Percentiles rank a stretch among this genome's conserved stretches.
phyloP scores from a whole-genome alignment of 805 yeast genomes.

The Hanseniaspora lindneri region DNA sequence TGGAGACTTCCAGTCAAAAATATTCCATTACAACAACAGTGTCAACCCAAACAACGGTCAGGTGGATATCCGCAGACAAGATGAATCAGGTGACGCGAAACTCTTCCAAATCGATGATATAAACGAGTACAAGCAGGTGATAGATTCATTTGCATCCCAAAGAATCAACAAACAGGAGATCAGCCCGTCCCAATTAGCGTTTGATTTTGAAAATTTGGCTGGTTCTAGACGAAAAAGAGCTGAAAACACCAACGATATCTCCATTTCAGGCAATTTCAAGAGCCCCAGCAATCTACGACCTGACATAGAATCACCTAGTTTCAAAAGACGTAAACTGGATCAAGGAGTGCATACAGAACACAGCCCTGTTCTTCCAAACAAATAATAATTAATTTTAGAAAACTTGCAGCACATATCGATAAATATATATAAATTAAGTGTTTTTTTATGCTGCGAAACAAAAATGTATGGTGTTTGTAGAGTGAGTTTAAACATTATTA shows the following conservation, averaged over 20 bases:
- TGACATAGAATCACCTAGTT: conserved; percentile 6
- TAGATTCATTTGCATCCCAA: conserved; percentile 4
- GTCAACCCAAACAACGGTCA: conserved; percentile 16
- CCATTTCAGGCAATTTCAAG: conserved; percentile 4
- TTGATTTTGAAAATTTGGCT: conserved; percentile 8
- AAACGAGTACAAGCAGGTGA: neutral
- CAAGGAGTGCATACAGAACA: neutral
- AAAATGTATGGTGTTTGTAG: no score
- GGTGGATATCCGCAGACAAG: conserved; percentile 22
- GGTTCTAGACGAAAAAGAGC: conserved; percentile 11
- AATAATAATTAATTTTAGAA: no score
- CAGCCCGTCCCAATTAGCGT: conserved; percentile 6
- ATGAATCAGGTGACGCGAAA: conserved; percentile 17
- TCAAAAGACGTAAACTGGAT: conserved; percentile 11
- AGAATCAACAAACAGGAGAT: conserved; percentile 10
- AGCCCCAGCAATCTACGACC: conserved; percentile 10
- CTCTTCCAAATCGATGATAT: conserved; percentile 8
- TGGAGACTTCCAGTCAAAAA: conserved; percentile 28
- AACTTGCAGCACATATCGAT: no score
- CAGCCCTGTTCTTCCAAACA: neutral
- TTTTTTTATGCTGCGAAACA: no score
- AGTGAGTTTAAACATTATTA: no score
- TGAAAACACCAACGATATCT: neutral
- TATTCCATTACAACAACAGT: conserved; percentile 25
- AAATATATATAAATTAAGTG: no score